phyloP scores from a whole-genome alignment of 352 stramenopile genomes.

The Detonula confervacea region DNA sequence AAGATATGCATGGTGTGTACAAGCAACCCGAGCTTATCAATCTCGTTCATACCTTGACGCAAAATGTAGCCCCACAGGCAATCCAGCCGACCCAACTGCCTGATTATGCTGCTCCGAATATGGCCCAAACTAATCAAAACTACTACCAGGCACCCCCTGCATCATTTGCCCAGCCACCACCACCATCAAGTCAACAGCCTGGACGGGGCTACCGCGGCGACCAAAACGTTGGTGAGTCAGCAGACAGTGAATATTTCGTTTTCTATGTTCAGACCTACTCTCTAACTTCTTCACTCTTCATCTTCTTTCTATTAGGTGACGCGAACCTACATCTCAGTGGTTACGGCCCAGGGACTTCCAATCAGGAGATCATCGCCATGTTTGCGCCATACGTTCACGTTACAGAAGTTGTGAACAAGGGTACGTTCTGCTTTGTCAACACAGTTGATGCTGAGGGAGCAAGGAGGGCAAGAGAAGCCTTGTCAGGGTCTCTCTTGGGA shows the following conservation, averaged over 20 bases:
- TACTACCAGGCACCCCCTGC: constrained; percentile 32
- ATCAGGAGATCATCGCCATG: constrained; percentile 75
- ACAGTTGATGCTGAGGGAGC: constrained; percentile 75
- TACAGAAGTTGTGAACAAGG: constrained; percentile 79
- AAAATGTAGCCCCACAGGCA: constrained; percentile 49
- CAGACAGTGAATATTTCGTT: not conserved
- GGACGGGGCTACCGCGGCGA: constrained; percentile 51
- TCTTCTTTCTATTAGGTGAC: constrained; percentile 39
- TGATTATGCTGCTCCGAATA: constrained; percentile 14
- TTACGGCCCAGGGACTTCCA: constrained; percentile 79
- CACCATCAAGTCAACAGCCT: not conserved
- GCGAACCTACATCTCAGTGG: constrained; percentile 84
- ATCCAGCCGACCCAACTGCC: constrained; percentile 9
- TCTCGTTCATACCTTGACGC: constrained; percentile 79
- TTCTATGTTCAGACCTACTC: not conserved
- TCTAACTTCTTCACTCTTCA: not conserved
- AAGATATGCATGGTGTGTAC: constrained; percentile 80
- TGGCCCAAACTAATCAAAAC: constrained; percentile 18
- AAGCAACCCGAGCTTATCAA: constrained; percentile 74
- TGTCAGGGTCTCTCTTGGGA: constrained; percentile 75
- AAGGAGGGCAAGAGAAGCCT: constrained; percentile 66
- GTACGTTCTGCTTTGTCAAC: constrained; percentile 82
- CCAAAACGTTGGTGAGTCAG: constrained; percentile 53
- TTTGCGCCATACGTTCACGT: constrained; percentile 84
- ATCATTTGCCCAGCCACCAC: constrained; percentile 24